Conservation (phyloP, 805 yeast species). For the Kluyveromyces dobzhanskii region DNA sequence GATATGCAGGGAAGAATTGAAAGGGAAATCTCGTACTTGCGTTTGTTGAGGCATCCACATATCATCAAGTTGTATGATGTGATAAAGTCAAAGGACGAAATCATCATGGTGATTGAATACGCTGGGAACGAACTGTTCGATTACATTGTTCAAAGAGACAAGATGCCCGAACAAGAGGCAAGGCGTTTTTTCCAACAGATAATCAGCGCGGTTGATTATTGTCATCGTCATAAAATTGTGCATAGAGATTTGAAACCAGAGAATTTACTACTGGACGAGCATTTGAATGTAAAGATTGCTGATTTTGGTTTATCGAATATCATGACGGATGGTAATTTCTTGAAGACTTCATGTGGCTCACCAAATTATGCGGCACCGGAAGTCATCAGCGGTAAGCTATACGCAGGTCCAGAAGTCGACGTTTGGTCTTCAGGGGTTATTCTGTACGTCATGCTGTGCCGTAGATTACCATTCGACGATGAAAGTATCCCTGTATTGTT, state of each 20-base stretch:
- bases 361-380: slow-evolving; percentile 98
- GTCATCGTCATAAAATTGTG: slow-evolving; percentile 93
- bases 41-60: slow-evolving; percentile 89
- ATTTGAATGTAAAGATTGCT: slow-evolving; percentile 87
- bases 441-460: slow-evolving; percentile 90
- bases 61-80: slow-evolving; percentile 93
- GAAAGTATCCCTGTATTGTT: slow-evolving; percentile 91
- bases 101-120: slow-evolving; percentile 93
- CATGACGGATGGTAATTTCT: slow-evolving; percentile 95
- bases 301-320: slow-evolving; percentile 92
- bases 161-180: slow-evolving; percentile 87
- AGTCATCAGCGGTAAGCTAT: slow-evolving; percentile 86
- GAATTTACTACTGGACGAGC: slow-evolving; percentile 79
- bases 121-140: slow-evolving; percentile 96
- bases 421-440: slow-evolving; percentile 98
- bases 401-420: slow-evolving; percentile 97
- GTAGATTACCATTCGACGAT: slow-evolving; percentile 92
- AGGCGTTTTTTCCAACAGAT: slow-evolving; percentile 93
- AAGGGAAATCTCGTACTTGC: slow-evolving; percentile 82
- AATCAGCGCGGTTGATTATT: slow-evolving; percentile 91
- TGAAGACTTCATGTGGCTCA: slow-evolving; percentile 91
- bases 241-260: slow-evolving; percentile 97
- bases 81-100: slow-evolving; percentile 89
- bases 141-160: slow-evolving; percentile 88
- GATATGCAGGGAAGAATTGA: slow-evolving; percentile 97